Conservation (phyloP, 176 grass and related monocot genomes). For the Saccharum officinarum region DNA sequence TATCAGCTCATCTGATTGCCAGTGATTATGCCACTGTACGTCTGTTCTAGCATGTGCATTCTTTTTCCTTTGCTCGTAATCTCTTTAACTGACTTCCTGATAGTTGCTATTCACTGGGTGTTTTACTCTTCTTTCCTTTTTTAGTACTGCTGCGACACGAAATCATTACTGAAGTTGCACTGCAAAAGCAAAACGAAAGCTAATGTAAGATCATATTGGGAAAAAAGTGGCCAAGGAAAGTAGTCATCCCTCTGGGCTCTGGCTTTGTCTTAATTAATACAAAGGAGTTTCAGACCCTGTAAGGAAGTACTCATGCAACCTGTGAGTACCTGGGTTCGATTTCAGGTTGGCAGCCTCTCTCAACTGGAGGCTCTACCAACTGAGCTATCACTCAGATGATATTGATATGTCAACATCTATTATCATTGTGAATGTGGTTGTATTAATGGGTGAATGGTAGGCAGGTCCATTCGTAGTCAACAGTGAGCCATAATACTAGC, state of each 20-base stretch:
- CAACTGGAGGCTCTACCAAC: neutral
- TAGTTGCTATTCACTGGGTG: neutral
- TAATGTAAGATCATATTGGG: neutral
- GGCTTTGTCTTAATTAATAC: neutral
- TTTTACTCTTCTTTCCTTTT: neutral
- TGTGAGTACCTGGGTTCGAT: neutral
- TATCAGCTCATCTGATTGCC: conserved; percentile 91
- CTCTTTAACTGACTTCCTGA: conserved; percentile 1
- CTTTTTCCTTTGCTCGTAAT: neutral
- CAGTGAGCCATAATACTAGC: conserved; percentile 7
- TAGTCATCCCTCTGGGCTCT: neutral
- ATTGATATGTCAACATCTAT: neutral
- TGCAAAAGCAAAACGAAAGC: neutral
- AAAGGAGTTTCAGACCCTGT: neutral
- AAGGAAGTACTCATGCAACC: neutral
- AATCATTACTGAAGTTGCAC: neutral
- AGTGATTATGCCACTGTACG: conserved; percentile 95
- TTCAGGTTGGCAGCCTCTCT: neutral
- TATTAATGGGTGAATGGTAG: neutral
- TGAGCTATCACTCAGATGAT: neutral
- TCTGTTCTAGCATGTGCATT: neutral
- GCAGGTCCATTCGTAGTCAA: neutral
- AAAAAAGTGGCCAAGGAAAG: neutral
- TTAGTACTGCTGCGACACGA: neutral
- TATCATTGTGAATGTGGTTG: neutral